Base-by-base conservation (phyloP, 2,329 filamentous ascomycete genomes). In the Chalaropsis ovoidea region DNA sequence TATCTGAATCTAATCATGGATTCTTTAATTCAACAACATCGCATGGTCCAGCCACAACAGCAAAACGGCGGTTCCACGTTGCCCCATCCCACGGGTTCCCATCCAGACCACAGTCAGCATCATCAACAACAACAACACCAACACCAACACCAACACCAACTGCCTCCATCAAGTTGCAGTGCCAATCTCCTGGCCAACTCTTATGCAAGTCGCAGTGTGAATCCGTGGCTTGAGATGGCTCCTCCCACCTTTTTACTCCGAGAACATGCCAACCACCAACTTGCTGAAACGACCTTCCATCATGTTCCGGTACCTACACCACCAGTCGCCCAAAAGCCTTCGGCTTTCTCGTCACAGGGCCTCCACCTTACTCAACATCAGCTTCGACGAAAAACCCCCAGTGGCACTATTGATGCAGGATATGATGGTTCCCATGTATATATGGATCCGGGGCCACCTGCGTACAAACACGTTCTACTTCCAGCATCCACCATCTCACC, bases 331-430 rank as follows among this genome's bases (percentile, higher is more conserved):
- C 54, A 58, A 58, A 58, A 58, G 2, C 54, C 54, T 13, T 39
- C 54, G 4, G 6, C 31, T 19, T 39, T 58, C 54, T 39, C 54
- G n/a, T 58, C 54, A 13, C 54, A 62, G 27, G 31, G n/a, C 6
- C 42, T 39, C 15, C 22, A 58, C 7, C 31, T 39, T 35, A 31
- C 45, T 8, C 61, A 45, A 31, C 61, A 95, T 74, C 88, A 90
- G 70, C 79, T 96, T 66, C 85, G 93, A 69, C 85, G 93, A 70
- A 97, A 97, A 75, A 97, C 93, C 8, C 94, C 93, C 3, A 93
- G 87, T 72, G 94, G 93, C n/a, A 96, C 91, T 45, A 82, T 97
- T 68, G 87, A 93, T 69, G 90, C 89, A 64, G 91, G 90, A 11
- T 96, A 96, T 72, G 92, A 97, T 79, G 90, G 89, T 41, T 89